A percentile compares a stretch with the other conserved stretches of the same genome.
Conservation (phyloP, 1,284 basidiomycete species). For the Farysia itapuensis region DNA sequence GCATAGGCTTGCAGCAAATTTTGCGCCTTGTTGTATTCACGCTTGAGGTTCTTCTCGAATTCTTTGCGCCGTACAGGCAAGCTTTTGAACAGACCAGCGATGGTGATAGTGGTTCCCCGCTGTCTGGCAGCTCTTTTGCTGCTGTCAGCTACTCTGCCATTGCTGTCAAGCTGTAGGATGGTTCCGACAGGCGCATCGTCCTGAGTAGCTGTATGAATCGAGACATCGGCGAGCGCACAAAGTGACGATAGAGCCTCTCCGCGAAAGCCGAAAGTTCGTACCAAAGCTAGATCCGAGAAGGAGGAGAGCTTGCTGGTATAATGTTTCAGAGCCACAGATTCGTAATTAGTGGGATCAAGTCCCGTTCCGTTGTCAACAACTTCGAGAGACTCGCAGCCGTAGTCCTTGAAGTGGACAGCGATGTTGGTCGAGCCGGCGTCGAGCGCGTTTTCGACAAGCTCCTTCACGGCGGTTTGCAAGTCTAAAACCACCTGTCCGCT, state of each 20-base stretch:
- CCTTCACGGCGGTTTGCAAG: slow-evolving; percentile 88
- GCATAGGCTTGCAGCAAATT: slow-evolving; percentile 84
- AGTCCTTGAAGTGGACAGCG: slow-evolving; percentile 85
- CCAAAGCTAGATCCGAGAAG: slow-evolving; percentile 73
- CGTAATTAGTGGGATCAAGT: slow-evolving; percentile 76
- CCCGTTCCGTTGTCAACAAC: slow-evolving; percentile 91
- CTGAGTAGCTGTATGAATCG: slow-evolving; percentile 51
- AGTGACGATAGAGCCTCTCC: slow-evolving; percentile 93
- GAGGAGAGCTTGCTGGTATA: slow-evolving; percentile 87
- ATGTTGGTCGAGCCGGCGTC: slow-evolving; percentile 87
- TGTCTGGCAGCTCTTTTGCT: slow-evolving; percentile 68
- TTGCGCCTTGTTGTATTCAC: slow-evolving; percentile 85
- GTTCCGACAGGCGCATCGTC: slow-evolving; percentile 53
- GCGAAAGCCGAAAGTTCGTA: slow-evolving; percentile 89
- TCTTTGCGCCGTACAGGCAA: slow-evolving; percentile 91
- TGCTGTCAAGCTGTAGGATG: slow-evolving; percentile 39
- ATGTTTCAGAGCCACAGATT: slow-evolving; percentile 76
- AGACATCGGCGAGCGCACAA: slow-evolving; percentile 75
- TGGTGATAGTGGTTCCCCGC: slow-evolving; percentile 82
- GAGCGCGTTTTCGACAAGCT: slow-evolving; percentile 92
- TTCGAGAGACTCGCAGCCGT: slow-evolving; percentile 82
- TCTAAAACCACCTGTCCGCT: slow-evolving; percentile 94
- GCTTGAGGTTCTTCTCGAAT: slow-evolving; percentile 82
- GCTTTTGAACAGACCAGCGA: slow-evolving; percentile 75
- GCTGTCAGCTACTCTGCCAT: slow-evolving; percentile 43